Conservation (phyloP, 1,284 basidiomycete species). For the Wallemia mellicola region DNA sequence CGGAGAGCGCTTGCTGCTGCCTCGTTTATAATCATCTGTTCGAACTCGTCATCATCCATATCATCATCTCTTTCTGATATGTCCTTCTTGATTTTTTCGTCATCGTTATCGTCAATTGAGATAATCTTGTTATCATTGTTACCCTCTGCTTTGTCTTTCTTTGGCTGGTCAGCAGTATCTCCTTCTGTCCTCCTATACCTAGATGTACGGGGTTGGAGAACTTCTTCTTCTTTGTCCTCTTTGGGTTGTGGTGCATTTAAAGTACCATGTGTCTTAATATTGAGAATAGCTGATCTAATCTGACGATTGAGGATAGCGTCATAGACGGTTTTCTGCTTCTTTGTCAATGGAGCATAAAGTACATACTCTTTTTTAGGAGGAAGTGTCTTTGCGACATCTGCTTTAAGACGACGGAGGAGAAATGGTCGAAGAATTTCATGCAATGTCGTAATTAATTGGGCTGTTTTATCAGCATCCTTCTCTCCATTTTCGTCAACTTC, state of each 20-base stretch:
- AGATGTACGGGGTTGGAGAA: neutral
- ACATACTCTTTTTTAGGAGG: constrained; percentile 77
- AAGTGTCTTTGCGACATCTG: constrained; percentile 56
- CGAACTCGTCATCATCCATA: constrained; percentile 16
- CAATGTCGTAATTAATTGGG: constrained; percentile 42
- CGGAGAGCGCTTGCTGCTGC: neutral
- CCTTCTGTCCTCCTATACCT: neutral
- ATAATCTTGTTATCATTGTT: neutral
- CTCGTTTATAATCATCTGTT: constrained; percentile 23
- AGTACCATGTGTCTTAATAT: neutral
- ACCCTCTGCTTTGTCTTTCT: neutral
- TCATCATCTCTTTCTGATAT: constrained; percentile 31
- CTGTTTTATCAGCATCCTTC: constrained; percentile 29
- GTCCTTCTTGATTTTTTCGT: constrained; percentile 17
- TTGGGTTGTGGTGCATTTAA: constrained; percentile 16
- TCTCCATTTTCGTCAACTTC: constrained; percentile 28
- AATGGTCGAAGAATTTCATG: constrained; percentile 85
- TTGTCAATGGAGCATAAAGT: constrained; percentile 61
- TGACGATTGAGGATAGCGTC: constrained; percentile 40
- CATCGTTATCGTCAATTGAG: constrained; percentile 7
- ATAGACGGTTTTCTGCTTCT: constrained; percentile 53
- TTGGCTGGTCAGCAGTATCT: neutral
- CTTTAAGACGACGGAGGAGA: constrained; percentile 69
- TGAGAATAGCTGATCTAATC: neutral
- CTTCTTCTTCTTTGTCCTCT: constrained; percentile 13